These are phyloP conservation scores for Bondarzewia mesenterica DNA, from an alignment of 1,284 basidiomycete genomes.

Conservation along the genomic window DNA sequence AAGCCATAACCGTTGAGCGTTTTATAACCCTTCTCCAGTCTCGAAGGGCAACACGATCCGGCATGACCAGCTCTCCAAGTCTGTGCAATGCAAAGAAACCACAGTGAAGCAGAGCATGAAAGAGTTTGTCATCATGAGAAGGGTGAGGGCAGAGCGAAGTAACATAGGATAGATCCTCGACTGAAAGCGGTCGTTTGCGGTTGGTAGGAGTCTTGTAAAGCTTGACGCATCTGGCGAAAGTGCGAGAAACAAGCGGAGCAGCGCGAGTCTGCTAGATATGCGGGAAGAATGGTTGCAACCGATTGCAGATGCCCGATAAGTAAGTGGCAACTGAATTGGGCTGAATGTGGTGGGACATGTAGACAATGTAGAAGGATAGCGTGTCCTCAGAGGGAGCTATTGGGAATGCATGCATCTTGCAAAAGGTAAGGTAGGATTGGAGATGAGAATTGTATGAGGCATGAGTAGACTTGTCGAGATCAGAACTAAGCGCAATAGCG, in stretches of 20 bases:
- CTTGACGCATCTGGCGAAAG: conserved; percentile 27
- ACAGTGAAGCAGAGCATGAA: conserved; percentile 16
- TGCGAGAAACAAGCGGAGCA: conserved; percentile 22
- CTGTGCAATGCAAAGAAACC: conserved; percentile 25
- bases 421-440: conserved; percentile 32
- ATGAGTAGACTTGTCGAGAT: conserved; percentile 22
- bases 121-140: conserved; percentile 23
- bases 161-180: conserved; percentile 11
- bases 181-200: conserved; percentile 21
- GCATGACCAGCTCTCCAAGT: no score
- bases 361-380: no score
- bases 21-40: conserved; percentile 16
- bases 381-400: no score
- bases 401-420: no score
- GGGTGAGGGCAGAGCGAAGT: background rate
- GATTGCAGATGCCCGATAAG: no score
- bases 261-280: conserved; percentile 18
- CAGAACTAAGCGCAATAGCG: conserved; percentile 22
- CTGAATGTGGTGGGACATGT: no score
- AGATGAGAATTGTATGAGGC: conserved; percentile 25
- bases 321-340: no score
- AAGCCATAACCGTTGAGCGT: conserved; percentile 10
- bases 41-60: conserved; percentile 12
- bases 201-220: conserved; percentile 9
- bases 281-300: conserved; percentile 28